phyloP scores from a whole-genome alignment of 2,329 filamentous ascomycete genomes.

The Ceratocystis ficicola region DNA sequence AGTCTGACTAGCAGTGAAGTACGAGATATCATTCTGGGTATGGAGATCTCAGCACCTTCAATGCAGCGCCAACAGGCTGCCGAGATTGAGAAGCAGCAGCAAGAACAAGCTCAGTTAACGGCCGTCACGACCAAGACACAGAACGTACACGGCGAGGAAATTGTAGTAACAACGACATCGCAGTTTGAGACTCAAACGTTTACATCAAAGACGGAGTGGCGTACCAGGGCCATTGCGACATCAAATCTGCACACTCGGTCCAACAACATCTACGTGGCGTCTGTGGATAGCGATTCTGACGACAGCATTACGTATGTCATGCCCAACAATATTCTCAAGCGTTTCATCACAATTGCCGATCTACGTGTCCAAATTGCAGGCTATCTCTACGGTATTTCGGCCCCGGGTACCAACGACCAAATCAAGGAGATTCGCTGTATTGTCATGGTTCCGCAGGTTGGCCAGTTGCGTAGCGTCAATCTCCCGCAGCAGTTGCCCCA shows the following conservation, averaged over 20 bases:
- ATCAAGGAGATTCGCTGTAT: constrained; percentile 96
- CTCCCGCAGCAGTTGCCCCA: constrained; percentile 80
- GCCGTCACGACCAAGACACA: constrained; percentile 97
- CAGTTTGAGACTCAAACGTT: constrained; percentile 97
- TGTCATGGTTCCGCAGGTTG: constrained; percentile 94
- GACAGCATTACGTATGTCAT: constrained; percentile 85
- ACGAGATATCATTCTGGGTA: constrained; percentile 93
- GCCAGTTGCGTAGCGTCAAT: constrained; percentile 82
- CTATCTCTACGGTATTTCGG: constrained; percentile 86
- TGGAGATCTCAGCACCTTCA: constrained; percentile 97
- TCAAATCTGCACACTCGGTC: constrained; percentile 86
- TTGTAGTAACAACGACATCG: constrained; percentile 95
- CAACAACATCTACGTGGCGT: constrained; percentile 98
- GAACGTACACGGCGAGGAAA: constrained; percentile 92
- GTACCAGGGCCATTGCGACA: constrained; percentile 88
- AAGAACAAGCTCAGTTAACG: constrained; percentile 91
- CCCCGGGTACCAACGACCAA: constrained; percentile 88
- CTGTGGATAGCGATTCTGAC: constrained; percentile 81
- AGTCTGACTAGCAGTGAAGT: constrained; percentile 95
- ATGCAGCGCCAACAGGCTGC: constrained; percentile 97
- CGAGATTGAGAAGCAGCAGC: constrained; percentile 97
- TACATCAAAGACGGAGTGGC: constrained; percentile 97
- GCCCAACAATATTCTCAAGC: constrained; percentile 97
- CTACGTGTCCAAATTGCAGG: constrained; percentile 92
- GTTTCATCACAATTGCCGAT: constrained; percentile 95